Evolutionary conservation across 2,329 filamentous ascomycete species (phyloP).

Genomic region (Alternaria brassicae): DNA sequence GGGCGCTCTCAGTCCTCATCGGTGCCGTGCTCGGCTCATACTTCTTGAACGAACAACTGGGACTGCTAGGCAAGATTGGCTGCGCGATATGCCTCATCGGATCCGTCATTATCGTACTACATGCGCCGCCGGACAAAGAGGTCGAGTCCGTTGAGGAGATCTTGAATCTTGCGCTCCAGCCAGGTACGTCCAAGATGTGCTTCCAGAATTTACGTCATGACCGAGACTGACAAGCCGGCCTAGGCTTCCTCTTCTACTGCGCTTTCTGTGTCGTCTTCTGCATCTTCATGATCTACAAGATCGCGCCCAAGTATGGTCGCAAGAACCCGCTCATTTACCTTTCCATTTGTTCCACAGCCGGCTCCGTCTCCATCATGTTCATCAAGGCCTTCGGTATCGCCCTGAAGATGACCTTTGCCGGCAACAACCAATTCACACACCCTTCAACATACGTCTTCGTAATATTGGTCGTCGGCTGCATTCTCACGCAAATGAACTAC

Average conservation of each 20-base stretch:
- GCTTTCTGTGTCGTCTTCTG: constrained; percentile 81
- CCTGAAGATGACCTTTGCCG: constrained; percentile 89
- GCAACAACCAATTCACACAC: constrained; percentile 93
- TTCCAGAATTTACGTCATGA: neutral
- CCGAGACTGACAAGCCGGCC: constrained; percentile 18
- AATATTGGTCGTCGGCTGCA: constrained; percentile 91
- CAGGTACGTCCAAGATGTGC: constrained; percentile 67
- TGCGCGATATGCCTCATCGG: constrained; percentile 96
- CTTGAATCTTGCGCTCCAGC: constrained; percentile 85
- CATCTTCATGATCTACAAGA: constrained; percentile 92
- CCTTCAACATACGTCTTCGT: constrained; percentile 97
- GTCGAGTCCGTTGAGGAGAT: constrained; percentile 93
- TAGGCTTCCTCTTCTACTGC: constrained; percentile 91
- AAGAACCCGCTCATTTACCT: constrained; percentile 96
- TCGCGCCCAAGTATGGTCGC: constrained; percentile 88
- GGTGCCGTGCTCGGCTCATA: constrained; percentile 94
- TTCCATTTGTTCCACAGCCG: constrained; percentile 96
- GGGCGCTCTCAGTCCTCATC: constrained; percentile 92
- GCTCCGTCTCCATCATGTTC: constrained; percentile 97
- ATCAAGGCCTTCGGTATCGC: constrained; percentile 99
- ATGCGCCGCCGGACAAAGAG: constrained; percentile 92
- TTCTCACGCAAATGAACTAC: constrained; percentile 99
- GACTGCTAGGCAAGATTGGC: constrained; percentile 89
- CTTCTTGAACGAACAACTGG: constrained; percentile 87
- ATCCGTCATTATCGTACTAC: constrained; percentile 95